A percentile compares a stretch with the other conserved stretches of the same genome.
Evolutionary conservation across 1,139 yeast species (phyloP).

Genomic region (Kodamaea anthophila): DNA sequence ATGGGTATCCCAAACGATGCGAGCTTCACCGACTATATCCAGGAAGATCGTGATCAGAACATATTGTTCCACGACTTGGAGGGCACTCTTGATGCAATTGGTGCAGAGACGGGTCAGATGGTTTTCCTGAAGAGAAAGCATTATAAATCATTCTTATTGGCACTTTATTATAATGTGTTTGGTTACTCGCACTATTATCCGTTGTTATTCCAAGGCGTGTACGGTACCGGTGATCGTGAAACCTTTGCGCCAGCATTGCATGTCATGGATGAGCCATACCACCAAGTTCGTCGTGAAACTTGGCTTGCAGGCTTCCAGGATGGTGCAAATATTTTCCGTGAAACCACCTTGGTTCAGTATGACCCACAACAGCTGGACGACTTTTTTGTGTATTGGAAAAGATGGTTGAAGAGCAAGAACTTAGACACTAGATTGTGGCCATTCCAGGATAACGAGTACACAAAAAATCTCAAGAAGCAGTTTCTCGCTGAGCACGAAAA

Average conservation of each 20-base stretch:
- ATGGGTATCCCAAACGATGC: constrained; percentile 14
- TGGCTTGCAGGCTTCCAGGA: constrained; percentile 13
- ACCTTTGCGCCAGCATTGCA: constrained; percentile 34
- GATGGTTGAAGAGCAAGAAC: constrained; percentile 11
- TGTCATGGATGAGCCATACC: constrained; percentile 31
- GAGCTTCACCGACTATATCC: constrained; percentile 11
- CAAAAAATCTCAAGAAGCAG: constrained; percentile 15
- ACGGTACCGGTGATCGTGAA: constrained; percentile 35
- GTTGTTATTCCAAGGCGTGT: constrained; percentile 32
- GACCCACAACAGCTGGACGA: constrained; percentile 12
- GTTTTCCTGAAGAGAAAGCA: constrained; percentile 28
- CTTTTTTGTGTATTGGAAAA: constrained; percentile 12
- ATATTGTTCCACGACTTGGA: constrained; percentile 28
- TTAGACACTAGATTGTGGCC: constrained; percentile 28
- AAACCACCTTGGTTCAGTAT: constrained; percentile 17
- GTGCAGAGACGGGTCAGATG: constrained; percentile 33
- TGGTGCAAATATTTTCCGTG: constrained; percentile 8
- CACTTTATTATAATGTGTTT: constrained; percentile 28
- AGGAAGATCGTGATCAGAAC: constrained; percentile 13
- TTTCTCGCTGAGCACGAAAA: constrained; percentile 7
- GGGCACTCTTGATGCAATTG: constrained; percentile 24
- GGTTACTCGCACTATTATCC: constrained; percentile 25
- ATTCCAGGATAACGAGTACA: constrained; percentile 23
- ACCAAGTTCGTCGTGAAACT: constrained; percentile 16
- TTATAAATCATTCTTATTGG: constrained; percentile 21